Conservation (phyloP, 768 basidiomycete genomes). For the Saitozyma podzolica region DNA sequence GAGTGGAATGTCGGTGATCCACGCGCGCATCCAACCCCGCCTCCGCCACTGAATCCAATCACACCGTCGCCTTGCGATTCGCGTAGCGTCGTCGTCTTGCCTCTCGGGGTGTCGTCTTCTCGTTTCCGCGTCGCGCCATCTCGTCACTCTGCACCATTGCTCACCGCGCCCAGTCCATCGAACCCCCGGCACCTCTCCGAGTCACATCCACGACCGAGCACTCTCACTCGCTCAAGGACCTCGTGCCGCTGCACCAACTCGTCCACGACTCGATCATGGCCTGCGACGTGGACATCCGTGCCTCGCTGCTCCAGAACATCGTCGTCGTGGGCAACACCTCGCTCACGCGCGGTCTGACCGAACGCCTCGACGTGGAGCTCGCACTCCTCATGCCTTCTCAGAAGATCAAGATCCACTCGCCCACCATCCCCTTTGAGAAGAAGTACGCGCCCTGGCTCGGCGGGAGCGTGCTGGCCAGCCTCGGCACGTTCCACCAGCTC, state of each 20-base stretch:
- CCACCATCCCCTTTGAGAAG: slow-evolving; percentile 85
- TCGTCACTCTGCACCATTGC: not conserved
- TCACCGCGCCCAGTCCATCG: slow-evolving; percentile 30
- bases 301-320: slow-evolving; percentile 85
- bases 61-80: too few species aligned
- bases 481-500: slow-evolving; percentile 89
- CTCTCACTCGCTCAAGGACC: slow-evolving; percentile 51
- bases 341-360: slow-evolving; percentile 77
- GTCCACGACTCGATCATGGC: slow-evolving; percentile 75
- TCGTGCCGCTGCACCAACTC: slow-evolving; percentile 63
- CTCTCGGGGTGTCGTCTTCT: too few species aligned
- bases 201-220: slow-evolving; percentile 48
- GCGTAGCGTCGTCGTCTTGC: too few species aligned
- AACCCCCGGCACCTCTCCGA: slow-evolving; percentile 43
- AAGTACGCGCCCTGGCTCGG: slow-evolving; percentile 94
- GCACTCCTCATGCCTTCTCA: slow-evolving; percentile 69
- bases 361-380: slow-evolving; percentile 77
- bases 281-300: slow-evolving; percentile 88
- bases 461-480: slow-evolving; percentile 86
- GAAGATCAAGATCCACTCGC: slow-evolving; percentile 86
- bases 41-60: too few species aligned
- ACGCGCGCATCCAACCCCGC: not conserved
- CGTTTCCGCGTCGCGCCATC: too few species aligned
- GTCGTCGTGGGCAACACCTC: slow-evolving; percentile 95
- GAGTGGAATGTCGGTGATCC: not conserved